phyloP scores from a whole-genome alignment of 495 filamentous ascomycete species.

The Neurospora sublineolata region DNA sequence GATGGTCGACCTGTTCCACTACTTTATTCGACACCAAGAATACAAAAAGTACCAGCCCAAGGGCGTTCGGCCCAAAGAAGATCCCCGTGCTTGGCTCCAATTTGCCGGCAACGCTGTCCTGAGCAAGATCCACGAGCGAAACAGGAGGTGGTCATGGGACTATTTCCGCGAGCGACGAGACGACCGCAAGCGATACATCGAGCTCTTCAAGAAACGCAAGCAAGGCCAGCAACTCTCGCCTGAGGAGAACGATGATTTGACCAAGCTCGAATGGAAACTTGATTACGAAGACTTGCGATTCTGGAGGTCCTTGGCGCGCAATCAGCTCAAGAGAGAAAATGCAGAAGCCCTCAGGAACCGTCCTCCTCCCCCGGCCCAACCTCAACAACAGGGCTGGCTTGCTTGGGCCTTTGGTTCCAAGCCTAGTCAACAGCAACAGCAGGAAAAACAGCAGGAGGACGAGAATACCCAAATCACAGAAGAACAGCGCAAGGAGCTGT shows the following conservation, averaged over 20 bases:
- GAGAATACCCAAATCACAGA: constrained; percentile 80
- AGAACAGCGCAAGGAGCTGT: constrained; percentile 89
- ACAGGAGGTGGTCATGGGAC: constrained; percentile 83
- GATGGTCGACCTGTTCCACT: constrained; percentile 97
- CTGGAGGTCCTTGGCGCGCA: constrained; percentile 88
- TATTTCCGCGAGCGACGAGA: constrained; percentile 89
- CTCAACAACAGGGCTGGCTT: constrained; percentile 65
- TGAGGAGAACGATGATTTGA: constrained; percentile 59
- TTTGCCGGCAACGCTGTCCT: constrained; percentile 85
- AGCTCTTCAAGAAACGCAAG: constrained; percentile 88
- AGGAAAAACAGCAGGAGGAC: constrained; percentile 45
- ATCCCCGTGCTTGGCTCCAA: constrained; percentile 79
- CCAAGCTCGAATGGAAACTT: constrained; percentile 72
- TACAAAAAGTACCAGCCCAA: constrained; percentile 91
- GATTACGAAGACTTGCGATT: constrained; percentile 94
- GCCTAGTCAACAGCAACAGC: constrained; percentile 27
- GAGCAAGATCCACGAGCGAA: constrained; percentile 86
- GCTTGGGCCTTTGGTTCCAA: constrained; percentile 82
- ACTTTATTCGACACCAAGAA: constrained; percentile 94
- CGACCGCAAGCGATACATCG: constrained; percentile 78
- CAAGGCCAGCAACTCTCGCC: constrained; percentile 59
- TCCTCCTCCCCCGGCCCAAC: constrained; percentile 29
- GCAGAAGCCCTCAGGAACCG: constrained; percentile 53
- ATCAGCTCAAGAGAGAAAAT: constrained; percentile 90
- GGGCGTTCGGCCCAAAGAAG: constrained; percentile 67